Conservation (phyloP, 2,329 filamentous ascomycete species). For the Acrocalymma vagum region DNA sequence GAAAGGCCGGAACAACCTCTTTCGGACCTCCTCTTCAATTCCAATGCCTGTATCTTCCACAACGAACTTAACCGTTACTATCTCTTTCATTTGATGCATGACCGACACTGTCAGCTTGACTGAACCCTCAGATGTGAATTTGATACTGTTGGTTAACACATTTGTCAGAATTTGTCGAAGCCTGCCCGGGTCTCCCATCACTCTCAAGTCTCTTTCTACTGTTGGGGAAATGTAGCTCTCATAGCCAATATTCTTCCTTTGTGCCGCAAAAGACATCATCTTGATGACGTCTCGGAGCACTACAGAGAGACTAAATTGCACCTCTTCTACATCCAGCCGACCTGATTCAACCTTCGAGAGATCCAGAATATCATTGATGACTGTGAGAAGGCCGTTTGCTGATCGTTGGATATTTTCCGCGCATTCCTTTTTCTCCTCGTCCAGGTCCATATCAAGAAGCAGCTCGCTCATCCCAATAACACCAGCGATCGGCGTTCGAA, state of each 20-base stretch:
- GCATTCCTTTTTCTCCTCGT: constrained; percentile 76
- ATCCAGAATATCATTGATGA: constrained; percentile 91
- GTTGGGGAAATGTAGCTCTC: constrained; percentile 69
- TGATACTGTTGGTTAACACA: constrained; percentile 66
- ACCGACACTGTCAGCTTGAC: constrained; percentile 70
- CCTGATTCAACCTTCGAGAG: constrained; percentile 88
- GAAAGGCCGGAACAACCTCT: constrained; percentile 80
- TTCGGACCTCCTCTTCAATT: constrained; percentile 79
- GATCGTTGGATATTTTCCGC: constrained; percentile 82
- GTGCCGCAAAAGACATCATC: constrained; percentile 86
- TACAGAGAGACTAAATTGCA: constrained; percentile 78
- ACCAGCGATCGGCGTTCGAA: constrained; percentile 79
- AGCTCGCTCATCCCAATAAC: constrained; percentile 84
- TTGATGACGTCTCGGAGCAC: constrained; percentile 82
- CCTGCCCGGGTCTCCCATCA: constrained; percentile 86
- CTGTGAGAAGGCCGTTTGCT: constrained; percentile 81
- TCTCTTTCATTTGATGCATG: constrained; percentile 70
- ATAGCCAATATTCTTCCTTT: constrained; percentile 80
- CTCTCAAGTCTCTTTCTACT: constrained; percentile 73
- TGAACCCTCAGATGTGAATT: constrained; percentile 48
- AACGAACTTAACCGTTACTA: constrained; percentile 73
- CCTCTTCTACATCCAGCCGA: constrained; percentile 78
- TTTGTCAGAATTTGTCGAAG: constrained; percentile 86
- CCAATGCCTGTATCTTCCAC: constrained; percentile 83
- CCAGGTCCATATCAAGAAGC: constrained; percentile 71